Percentiles rank a stretch among this genome's conserved stretches.
Conservation (phyloP, 352 stramenopile genomes). For the Pythium diclinum region DNA sequence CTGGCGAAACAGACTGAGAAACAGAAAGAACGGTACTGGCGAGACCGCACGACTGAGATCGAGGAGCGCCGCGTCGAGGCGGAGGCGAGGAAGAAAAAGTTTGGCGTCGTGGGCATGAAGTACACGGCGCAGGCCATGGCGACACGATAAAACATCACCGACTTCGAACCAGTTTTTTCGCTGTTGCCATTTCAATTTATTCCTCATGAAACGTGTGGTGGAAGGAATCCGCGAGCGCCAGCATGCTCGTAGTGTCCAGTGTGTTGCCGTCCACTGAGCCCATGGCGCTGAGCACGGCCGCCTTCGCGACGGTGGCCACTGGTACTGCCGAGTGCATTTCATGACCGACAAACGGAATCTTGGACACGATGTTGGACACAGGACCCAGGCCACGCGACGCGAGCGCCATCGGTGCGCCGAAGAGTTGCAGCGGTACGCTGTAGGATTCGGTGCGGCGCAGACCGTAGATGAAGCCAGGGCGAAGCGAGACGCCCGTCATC, state of each 20-base stretch:
- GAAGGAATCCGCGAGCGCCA: slow-evolving; percentile 74
- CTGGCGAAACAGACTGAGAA: slow-evolving; percentile 56
- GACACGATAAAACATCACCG: slow-evolving; percentile 10
- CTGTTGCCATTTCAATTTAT: slow-evolving; percentile 1
- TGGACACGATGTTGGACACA: slow-evolving; percentile 50
- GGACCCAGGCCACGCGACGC: slow-evolving; percentile 54
- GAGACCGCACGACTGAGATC: slow-evolving; percentile 54
- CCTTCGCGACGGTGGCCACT: slow-evolving; percentile 69
- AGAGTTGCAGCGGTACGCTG: slow-evolving; percentile 71
- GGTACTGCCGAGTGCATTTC: slow-evolving; percentile 67
- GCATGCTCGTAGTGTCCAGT: slow-evolving; percentile 72
- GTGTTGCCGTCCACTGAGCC: slow-evolving; percentile 49
- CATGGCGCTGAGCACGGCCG: slow-evolving; percentile 81
- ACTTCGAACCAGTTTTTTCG: too few species aligned
- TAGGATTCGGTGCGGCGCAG: slow-evolving; percentile 60
- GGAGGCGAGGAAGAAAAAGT: slow-evolving; percentile 74
- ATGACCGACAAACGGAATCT: slow-evolving; percentile 63
- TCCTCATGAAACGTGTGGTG: slow-evolving; percentile 52
- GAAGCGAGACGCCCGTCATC: slow-evolving; percentile 70
- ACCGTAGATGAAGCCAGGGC: slow-evolving; percentile 90
- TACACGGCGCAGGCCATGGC: slow-evolving; percentile 48
- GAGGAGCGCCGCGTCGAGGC: slow-evolving; percentile 58
- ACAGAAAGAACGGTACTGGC: slow-evolving; percentile 77
- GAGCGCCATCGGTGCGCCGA: slow-evolving; percentile 67
- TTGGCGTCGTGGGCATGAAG: slow-evolving; percentile 70